phyloP scores from a whole-genome alignment of 345 rosid species.

The Lepidium didymum region DNA sequence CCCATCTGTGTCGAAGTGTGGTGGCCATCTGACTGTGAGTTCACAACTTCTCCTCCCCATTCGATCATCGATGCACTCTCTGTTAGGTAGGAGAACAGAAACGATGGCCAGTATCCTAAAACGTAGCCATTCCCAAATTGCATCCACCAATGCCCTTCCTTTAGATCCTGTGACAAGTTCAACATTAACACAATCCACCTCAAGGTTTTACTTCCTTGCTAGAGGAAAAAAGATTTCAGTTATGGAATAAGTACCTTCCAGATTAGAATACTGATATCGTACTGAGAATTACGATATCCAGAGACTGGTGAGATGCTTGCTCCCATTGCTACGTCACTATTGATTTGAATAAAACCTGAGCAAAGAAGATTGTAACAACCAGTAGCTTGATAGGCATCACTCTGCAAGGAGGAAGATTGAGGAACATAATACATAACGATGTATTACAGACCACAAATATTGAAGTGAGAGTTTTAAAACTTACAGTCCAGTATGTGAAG shows the following conservation, averaged over 20 bases:
- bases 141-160: conserved; percentile 99
- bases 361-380: conserved; percentile 99
- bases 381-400: conserved; percentile 98
- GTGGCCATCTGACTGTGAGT: conserved; percentile 67
- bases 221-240: not conserved
- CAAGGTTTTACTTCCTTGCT: not conserved
- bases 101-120: conserved; percentile 93
- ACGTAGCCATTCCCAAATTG: conserved; percentile 82
- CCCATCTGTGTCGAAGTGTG: conserved; percentile 99
- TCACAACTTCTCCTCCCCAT: conserved; percentile 99
- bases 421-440: not conserved
- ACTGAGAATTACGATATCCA: conserved; percentile 71
- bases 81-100: conserved; percentile 89
- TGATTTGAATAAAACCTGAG: conserved; percentile 92
- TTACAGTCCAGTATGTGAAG: conserved; percentile 99
- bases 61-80: conserved; percentile 96
- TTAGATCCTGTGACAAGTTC: conserved; percentile 59
- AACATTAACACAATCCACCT: not conserved
- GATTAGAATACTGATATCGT: conserved; percentile 88
- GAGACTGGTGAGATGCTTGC: conserved; percentile 98
- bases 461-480: conserved; percentile 10
- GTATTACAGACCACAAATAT: not conserved
- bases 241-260: conserved; percentile 66
- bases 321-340: conserved; percentile 93
- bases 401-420: conserved; percentile 37